A percentile compares a stretch with the other conserved stretches of the same genome.
phyloP scores from a whole-genome alignment of 2,329 filamentous ascomycete species.

The Fusarium illudens region DNA sequence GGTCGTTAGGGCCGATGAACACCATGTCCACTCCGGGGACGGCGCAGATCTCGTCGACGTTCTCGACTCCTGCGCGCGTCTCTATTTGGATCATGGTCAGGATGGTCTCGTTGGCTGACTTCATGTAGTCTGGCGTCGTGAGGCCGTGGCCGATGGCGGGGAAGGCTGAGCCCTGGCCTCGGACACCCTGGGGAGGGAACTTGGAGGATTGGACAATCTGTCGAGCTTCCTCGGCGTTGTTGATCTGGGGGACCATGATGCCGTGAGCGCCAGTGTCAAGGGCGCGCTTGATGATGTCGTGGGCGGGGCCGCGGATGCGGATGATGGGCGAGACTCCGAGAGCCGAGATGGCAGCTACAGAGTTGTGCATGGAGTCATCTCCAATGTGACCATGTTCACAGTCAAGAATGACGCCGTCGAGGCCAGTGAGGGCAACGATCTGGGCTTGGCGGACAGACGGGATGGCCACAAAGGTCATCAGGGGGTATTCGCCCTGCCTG shows the following conservation, averaged over 20 bases:
- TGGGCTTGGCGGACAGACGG: constrained; percentile 58
- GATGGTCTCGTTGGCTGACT: constrained; percentile 54
- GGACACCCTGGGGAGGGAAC: constrained; percentile 54
- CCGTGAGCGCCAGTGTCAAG: constrained; percentile 56
- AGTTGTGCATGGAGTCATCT: constrained; percentile 18
- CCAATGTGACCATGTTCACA: constrained; percentile 41
- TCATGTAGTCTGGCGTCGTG: constrained; percentile 52
- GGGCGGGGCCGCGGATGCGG: constrained; percentile 36
- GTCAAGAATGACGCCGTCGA: constrained; percentile 59
- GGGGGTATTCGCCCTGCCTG: constrained; percentile 49
- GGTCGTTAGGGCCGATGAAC: constrained; percentile 57
- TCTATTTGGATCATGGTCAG: constrained; percentile 57
- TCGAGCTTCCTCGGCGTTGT: constrained; percentile 51
- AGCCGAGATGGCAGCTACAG: constrained; percentile 9
- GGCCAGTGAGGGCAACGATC: constrained; percentile 57
- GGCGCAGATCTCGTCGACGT: constrained; percentile 50
- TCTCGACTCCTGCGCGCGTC: constrained; percentile 53
- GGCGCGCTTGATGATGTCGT: constrained; percentile 52
- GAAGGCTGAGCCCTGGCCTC: constrained; percentile 56
- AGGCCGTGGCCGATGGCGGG: constrained; percentile 50
- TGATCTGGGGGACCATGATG: constrained; percentile 55
- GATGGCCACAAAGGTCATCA: constrained; percentile 60
- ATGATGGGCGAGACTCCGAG: constrained; percentile 12
- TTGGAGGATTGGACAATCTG: constrained; percentile 53
- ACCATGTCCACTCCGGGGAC: constrained; percentile 53